Evolutionary conservation across 352 stramenopile genomes (phyloP), one percentile per base, ranked within the genome.

Genomic region (Thraustotheca clavata): DNA sequence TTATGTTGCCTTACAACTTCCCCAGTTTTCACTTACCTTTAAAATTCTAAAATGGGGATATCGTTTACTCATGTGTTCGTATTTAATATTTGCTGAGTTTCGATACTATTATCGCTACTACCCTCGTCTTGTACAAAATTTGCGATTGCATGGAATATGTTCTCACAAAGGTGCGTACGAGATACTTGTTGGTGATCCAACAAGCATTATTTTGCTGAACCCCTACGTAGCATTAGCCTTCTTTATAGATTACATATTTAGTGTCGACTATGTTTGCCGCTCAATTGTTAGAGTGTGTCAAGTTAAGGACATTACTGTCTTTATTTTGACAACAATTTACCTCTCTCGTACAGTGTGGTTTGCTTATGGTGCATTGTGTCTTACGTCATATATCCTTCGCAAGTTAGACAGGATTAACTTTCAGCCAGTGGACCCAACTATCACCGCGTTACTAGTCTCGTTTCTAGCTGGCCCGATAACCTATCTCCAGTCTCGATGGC

Each of bases 161-260:
- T 29, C 2, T 9, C n/a, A 31, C 8, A 59, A 43, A n/a, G n/a
- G 43, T 22, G n/a, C 16, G 31, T 38, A 43, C 3, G 49, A 59
- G 27, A 34, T 59, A 31, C 8, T 59, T 9, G 1, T 59, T 16
- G 49, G 49, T 34, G 3, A 59, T 59, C 49, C 49, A 40, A 59
- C 49, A 18, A 46, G 20, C 20, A 12, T 59, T 9, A 40, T 59
- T 11, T n/a, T 59, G 0, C 38, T 31, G 16, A 43, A 59, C 43
- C 49, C 49, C n/a, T 59, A 11, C 8, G 49, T 59, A 34, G n/a
- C 7, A 9, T 22, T 59, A 16, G 49, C 43, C 20, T 11, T 59
- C 9, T n/a, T 59, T 39, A 34, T 59, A 16, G 49, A 59, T 22
- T n/a, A 46, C 18, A 46, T 31, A 34, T 34, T 59, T 22, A n/a